These are phyloP conservation scores for Cladosporium sp. DNA, from an alignment of 2,329 filamentous ascomycete genomes.

Conservation along the genomic window DNA sequence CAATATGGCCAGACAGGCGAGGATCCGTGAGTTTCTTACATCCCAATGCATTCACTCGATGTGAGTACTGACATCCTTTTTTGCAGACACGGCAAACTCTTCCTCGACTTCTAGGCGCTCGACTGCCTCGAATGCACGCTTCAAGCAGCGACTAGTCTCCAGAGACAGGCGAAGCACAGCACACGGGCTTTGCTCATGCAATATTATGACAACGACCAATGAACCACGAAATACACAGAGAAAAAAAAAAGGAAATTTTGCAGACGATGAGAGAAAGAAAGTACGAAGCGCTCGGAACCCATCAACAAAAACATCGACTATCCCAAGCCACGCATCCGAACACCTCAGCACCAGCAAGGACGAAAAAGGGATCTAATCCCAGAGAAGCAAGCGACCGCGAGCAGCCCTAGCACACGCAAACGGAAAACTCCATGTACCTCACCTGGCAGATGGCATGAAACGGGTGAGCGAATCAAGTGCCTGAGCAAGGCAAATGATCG, in stretches of 20 bases:
- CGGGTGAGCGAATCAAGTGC: not conserved
- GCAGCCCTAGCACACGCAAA: not conserved
- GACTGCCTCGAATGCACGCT: not conserved
- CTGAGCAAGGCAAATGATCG: not conserved
- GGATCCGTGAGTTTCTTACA: conserved; percentile 72
- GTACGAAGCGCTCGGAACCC: conserved; percentile 6
- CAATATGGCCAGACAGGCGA: conserved; percentile 76
- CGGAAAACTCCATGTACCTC: not conserved
- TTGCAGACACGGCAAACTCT: conserved; percentile 68
- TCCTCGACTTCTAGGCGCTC: conserved; percentile 64
- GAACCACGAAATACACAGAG: conserved; percentile 4
- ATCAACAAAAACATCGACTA: not conserved
- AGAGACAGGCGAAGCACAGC: conserved; percentile 3
- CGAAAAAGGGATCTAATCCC: not conserved
- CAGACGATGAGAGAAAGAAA: not conserved
- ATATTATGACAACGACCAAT: conserved; percentile 7
- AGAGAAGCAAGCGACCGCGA: not conserved
- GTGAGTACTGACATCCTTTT: conserved; percentile 24
- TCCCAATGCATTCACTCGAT: not conserved
- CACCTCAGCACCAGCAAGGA: not conserved
- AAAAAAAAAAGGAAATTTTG: not conserved
- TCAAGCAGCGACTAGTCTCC: not conserved
- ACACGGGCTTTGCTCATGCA: not conserved
- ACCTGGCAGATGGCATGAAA: not conserved
- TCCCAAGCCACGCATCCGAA: not conserved